These are phyloP conservation scores for Tuber calosporum DNA, from an alignment of 495 filamentous ascomycete species.

Conservation along the genomic window DNA sequence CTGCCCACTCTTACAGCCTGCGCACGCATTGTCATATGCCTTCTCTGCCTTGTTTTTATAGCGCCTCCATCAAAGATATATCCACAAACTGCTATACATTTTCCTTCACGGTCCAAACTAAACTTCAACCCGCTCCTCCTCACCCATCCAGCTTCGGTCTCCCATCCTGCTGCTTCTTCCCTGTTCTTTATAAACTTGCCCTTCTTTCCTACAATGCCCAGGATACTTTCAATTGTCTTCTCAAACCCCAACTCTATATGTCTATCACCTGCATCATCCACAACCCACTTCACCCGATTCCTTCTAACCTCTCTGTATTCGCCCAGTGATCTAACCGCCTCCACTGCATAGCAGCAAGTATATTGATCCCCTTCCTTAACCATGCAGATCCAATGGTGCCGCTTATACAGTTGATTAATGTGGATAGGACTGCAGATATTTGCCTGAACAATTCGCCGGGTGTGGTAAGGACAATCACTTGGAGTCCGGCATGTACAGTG, in stretches of 20 bases:
- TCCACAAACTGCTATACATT: constrained; percentile 85
- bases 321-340: constrained; percentile 83
- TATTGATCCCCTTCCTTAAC: constrained; percentile 85
- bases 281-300: constrained; percentile 87
- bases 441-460: constrained; percentile 91
- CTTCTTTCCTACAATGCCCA: constrained; percentile 73
- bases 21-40: constrained; percentile 46
- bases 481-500: constrained; percentile 70
- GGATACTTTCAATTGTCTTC: constrained; percentile 59
- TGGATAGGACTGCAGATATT: constrained; percentile 75
- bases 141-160: constrained; percentile 54
- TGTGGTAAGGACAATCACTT: constrained; percentile 83
- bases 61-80: constrained; percentile 87
- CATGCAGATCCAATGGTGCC: constrained; percentile 68
- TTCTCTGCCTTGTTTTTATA: constrained; percentile 76
- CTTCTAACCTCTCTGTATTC: constrained; percentile 79
- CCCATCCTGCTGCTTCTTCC: constrained; percentile 41
- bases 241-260: constrained; percentile 97
- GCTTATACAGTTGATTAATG: constrained; percentile 68
- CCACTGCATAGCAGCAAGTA: constrained; percentile 88
- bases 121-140: constrained; percentile 74
- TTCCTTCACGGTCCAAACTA: constrained; percentile 96
- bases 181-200: constrained; percentile 47
- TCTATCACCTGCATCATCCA: constrained; percentile 93
- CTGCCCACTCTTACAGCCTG: constrained; percentile 46